These are phyloP conservation scores for Anethum foeniculum DNA, from an alignment of 140 eudicot genomes.

Conservation along the genomic window DNA sequence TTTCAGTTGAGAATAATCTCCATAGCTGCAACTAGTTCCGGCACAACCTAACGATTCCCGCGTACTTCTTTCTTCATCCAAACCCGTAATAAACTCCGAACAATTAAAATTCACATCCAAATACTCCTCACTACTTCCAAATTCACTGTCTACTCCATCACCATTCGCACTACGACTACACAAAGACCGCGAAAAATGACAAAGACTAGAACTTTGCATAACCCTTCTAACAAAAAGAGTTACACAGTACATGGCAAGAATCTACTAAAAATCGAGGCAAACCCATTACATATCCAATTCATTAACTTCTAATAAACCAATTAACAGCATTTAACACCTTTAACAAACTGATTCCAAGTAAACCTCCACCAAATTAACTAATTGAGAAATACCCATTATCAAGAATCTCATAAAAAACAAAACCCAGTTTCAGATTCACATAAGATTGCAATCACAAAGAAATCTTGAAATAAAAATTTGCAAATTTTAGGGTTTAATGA, in stretches of 20 bases:
- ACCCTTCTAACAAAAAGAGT: constrained; percentile 40
- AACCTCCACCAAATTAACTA: background rate
- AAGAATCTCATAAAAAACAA: background rate
- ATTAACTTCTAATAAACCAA: constrained; percentile 11
- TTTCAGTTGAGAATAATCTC: constrained; percentile 13
- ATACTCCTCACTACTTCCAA: constrained; percentile 43
- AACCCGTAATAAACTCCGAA: constrained; percentile 18
- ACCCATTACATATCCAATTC: constrained; percentile 25
- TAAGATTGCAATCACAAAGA: background rate
- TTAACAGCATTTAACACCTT: constrained; percentile 8
- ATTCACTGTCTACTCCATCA: constrained; percentile 33
- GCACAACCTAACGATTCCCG: constrained; percentile 13
- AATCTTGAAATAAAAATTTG: background rate
- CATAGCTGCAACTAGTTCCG: constrained; percentile 24
- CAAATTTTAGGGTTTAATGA: background rate
- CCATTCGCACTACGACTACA: constrained; percentile 30
- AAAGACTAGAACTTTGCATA: constrained; percentile 21
- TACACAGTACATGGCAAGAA: constrained; percentile 51
- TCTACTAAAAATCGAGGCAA: constrained; percentile 11
- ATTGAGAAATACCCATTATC: constrained; percentile 22
- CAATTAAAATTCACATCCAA: constrained; percentile 25
- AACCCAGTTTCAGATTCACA: background rate
- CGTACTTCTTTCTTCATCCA: constrained; percentile 16
- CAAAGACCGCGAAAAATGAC: constrained; percentile 37
- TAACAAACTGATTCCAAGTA: background rate